Evolutionary conservation across 306 rosid genomes (phyloP), one percentile per base, ranked within the genome.

Genomic region (Datisca glomerata): DNA sequence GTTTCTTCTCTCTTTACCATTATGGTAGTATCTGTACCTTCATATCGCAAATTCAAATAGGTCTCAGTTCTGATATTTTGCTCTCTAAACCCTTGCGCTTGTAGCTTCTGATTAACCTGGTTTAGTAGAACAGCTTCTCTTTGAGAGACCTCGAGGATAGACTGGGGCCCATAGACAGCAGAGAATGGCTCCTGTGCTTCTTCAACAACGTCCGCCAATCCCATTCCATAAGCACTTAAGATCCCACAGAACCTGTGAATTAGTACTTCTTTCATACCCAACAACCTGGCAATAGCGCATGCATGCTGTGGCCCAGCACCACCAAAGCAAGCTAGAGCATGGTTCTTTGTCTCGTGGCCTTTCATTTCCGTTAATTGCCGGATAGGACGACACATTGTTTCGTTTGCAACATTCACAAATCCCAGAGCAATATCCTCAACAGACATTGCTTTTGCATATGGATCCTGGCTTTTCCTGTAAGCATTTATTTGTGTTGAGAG

Each of bases 241-340:
- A 87, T 76, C 66, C 96, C 96, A 53, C 96, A 87, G 49, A 76
- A 79, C 45, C 78, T 79, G 62, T 87, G 96, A 52, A 87, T 63
- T 23, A 87, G 67, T 47, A 87, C 86, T 68, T 82, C 94, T 53
- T 77, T 82, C 96, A 87, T 82, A 28, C 94, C 94, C 66, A 87
- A 66, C 0, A 94, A 76, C 61, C 94, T 79, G 54, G 96, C 94
- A 59, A 87, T 87, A 24, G 94, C 86, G 67, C 96, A 87, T 8
- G 96, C 87, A 71, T 87, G 94, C 60, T 87, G 96, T 21, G 96
- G 94, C 24, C 96, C 96, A 43, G 94, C 94, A 57, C 96, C 96
- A 47, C 96, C 96, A 71, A 87, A 87, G 76, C 94, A 87, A 43
- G 89, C 96, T 71, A 87, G 96, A 40, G 93, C 83, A 47, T 87